Percentiles rank a stretch among this genome's conserved stretches.
Conservation (phyloP, 2,329 filamentous ascomycete species). For the Ascochyta clinopodiicola region DNA sequence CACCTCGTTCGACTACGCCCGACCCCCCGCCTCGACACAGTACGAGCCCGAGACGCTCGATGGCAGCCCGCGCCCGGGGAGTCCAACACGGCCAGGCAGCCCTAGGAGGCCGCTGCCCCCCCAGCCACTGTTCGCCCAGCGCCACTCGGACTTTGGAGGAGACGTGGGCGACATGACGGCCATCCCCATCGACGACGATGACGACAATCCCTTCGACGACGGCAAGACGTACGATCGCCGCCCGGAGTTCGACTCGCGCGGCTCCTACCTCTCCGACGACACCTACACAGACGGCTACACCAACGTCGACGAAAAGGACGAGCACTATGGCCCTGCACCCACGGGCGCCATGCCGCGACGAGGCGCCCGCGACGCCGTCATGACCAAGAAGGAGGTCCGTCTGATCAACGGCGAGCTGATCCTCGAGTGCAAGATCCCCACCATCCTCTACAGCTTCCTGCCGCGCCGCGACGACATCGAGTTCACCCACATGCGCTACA, state of each 20-base stretch:
- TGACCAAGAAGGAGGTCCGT: constrained; percentile 91
- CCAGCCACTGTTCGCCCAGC: constrained; percentile 76
- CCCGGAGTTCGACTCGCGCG: constrained; percentile 66
- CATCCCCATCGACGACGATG: constrained; percentile 69
- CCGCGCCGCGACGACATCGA: constrained; percentile 91
- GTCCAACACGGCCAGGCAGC: constrained; percentile 85
- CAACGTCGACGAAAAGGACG: constrained; percentile 64
- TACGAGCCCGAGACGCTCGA: constrained; percentile 86
- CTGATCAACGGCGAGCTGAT: constrained; percentile 98
- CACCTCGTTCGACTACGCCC: constrained; percentile 67
- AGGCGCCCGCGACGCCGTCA: constrained; percentile 84
- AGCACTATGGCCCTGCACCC: constrained; percentile 87
- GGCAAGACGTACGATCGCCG: constrained; percentile 72
- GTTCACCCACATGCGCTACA: constrained; percentile 99
- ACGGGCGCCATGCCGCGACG: constrained; percentile 85
- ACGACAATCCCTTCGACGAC: constrained; percentile 60
- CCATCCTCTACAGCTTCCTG: constrained; percentile 95
- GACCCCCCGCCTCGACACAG: constrained; percentile 73
- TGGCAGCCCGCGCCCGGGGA: constrained; percentile 87
- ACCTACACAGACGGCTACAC: constrained; percentile 61
- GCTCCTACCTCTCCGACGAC: constrained; percentile 67
- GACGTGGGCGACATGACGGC: constrained; percentile 75
- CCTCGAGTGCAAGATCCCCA: constrained; percentile 98
- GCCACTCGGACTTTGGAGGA: constrained; percentile 52
- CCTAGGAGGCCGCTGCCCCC: constrained; percentile 75